These are phyloP conservation scores for Starmera pachycereana DNA, from an alignment of 805 yeast species.

Conservation along the genomic window DNA sequence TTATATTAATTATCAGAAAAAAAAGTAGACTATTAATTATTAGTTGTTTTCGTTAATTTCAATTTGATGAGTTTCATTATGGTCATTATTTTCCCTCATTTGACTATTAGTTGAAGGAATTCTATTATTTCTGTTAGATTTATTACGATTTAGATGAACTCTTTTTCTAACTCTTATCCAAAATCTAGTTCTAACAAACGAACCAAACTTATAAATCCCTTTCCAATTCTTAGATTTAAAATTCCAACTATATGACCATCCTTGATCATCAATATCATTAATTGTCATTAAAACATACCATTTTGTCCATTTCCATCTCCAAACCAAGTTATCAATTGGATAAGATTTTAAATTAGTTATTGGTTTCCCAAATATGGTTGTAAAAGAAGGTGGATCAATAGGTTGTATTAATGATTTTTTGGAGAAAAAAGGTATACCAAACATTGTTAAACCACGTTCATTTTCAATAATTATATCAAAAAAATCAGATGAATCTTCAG, in stretches of 20 bases:
- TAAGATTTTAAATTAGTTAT: constrained; percentile 10
- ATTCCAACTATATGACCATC: constrained; percentile 63
- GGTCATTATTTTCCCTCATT: too few species aligned
- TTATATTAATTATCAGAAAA: too few species aligned
- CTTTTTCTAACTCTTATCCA: constrained; percentile 39
- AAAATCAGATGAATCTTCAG: constrained; percentile 2
- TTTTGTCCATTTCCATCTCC: constrained; percentile 60
- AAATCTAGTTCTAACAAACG: constrained; percentile 54
- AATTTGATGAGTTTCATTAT: too few species aligned
- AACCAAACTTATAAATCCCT: constrained; percentile 46
- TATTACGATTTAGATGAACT: background rate
- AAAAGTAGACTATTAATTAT: too few species aligned
- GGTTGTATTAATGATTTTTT: constrained; percentile 34
- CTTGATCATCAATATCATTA: constrained; percentile 68
- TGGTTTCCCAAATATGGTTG: constrained; percentile 18
- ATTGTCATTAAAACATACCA: constrained; percentile 67
- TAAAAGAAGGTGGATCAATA: constrained; percentile 35
- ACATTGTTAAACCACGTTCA: constrained; percentile 41
- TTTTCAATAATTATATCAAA: constrained; percentile 40
- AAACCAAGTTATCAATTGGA: constrained; percentile 43
- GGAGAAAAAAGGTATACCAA: constrained; percentile 43
- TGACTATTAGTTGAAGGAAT: too few species aligned
- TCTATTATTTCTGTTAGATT: background rate
- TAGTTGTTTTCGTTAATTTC: too few species aligned
- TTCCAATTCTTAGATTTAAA: constrained; percentile 48